Evolutionary conservation across 768 basidiomycete species (phyloP).

Genomic region (Gloeophyllum trabeum): DNA sequence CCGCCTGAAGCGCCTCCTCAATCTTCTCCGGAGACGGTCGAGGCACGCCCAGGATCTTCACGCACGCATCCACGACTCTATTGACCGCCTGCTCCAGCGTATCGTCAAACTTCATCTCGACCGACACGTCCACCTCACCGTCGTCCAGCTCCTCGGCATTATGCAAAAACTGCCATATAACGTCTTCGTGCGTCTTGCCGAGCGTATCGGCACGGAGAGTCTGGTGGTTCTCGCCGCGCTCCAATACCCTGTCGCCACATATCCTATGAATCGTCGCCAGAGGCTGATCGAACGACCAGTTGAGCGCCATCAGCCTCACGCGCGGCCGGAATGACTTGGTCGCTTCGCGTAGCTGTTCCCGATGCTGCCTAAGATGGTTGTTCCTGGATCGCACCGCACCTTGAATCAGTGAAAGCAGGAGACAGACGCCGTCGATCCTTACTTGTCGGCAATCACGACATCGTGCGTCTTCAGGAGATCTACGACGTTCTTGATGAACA

Average conservation of each 20-base stretch:
- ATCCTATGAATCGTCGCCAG: conserved; percentile 58
- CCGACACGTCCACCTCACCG: conserved; percentile 50
- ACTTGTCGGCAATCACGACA: conserved; percentile 93
- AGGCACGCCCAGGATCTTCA: conserved; percentile 39
- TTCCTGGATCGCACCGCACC: conserved; percentile 52
- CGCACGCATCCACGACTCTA: conserved; percentile 48
- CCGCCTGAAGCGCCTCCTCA: conserved; percentile 32
- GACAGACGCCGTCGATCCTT: conserved; percentile 13
- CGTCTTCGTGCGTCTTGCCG: conserved; percentile 55
- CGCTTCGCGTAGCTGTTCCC: conserved; percentile 53
- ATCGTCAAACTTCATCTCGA: conserved; percentile 59
- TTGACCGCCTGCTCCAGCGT: conserved; percentile 40
- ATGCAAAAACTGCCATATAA: conserved; percentile 74
- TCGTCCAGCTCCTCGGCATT: conserved; percentile 48
- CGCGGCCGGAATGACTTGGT: conserved; percentile 31
- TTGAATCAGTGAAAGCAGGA: background rate
- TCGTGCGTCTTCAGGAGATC: conserved; percentile 47
- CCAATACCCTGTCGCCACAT: conserved; percentile 62
- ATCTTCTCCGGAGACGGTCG: conserved; percentile 46
- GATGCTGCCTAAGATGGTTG: conserved; percentile 80
- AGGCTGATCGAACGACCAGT: conserved; percentile 58
- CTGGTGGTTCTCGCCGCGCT: conserved; percentile 81
- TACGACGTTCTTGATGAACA: conserved; percentile 65
- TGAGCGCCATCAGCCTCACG: conserved; percentile 68
- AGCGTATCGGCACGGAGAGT: conserved; percentile 49